Conservation (phyloP, 441 rosid species). For the Populus hybrid region DNA sequence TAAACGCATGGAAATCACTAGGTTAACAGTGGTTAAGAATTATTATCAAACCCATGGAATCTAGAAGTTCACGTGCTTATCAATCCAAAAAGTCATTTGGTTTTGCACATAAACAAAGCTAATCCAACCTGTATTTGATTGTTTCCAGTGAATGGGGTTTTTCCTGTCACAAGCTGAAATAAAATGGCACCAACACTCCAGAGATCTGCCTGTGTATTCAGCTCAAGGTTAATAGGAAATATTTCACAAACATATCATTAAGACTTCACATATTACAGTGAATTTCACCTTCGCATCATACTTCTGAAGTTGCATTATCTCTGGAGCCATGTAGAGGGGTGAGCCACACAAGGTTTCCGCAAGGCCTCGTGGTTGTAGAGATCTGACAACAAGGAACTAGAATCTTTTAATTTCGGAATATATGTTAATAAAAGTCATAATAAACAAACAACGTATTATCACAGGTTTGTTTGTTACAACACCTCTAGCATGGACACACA, state of each 20-base stretch:
- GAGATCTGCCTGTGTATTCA: conserved; percentile 91
- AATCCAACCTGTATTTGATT: conserved; percentile 75
- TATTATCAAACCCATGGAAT: conserved; percentile 5
- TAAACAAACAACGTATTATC: background rate
- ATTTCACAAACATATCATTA: background rate
- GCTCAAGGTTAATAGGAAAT: conserved; percentile 46
- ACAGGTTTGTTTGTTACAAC: background rate
- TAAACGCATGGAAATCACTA: conserved; percentile 15
- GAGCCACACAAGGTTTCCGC: conserved; percentile 99
- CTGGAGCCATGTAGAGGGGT: conserved; percentile 27
- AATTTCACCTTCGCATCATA: background rate
- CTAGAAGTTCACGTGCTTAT: background rate
- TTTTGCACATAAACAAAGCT: conserved; percentile 1
- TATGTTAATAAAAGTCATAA: background rate
- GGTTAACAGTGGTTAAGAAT: background rate
- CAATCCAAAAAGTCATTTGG: background rate
- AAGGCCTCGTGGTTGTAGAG: conserved; percentile 87
- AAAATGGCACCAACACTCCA: conserved; percentile 99
- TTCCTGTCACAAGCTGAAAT: conserved; percentile 91
- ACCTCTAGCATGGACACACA: background rate
- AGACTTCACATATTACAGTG: background rate
- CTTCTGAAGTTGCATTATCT: background rate
- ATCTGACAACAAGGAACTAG: conserved; percentile 49
- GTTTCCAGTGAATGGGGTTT: conserved; percentile 91
- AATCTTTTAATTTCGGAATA: background rate